These are phyloP conservation scores for Blastobotrys petasosporus DNA, from an alignment of 1,139 yeast genomes.

Conservation along the genomic window DNA sequence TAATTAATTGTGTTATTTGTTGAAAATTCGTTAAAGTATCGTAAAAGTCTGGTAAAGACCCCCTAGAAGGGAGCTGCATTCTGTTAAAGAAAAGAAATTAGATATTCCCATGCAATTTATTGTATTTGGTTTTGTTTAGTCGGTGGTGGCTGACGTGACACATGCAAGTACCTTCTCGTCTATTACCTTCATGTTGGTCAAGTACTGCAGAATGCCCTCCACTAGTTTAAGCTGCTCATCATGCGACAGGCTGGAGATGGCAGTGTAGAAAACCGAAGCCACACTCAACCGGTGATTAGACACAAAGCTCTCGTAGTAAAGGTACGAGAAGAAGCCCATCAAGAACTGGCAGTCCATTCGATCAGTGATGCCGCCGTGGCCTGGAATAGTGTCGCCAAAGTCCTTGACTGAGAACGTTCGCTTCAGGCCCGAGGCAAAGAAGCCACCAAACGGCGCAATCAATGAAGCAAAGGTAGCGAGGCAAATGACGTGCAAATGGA, in stretches of 20 bases:
- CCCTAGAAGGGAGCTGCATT: no score
- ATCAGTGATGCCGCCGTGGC: constrained; percentile 98
- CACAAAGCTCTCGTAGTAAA: constrained; percentile 88
- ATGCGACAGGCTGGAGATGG: constrained; percentile 62
- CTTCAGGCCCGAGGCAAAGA: constrained; percentile 93
- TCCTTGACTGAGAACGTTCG: constrained; percentile 95
- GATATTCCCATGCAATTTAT: background rate
- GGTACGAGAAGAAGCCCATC: constrained; percentile 92
- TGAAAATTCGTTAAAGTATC: no score
- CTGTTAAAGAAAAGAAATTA: no score
- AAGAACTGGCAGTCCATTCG: constrained; percentile 96
- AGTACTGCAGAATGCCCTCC: constrained; percentile 54
- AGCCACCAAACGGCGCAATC: constrained; percentile 98
- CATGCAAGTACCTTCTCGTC: constrained; percentile 32
- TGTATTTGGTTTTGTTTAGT: no score
- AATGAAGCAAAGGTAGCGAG: constrained; percentile 93
- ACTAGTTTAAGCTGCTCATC: constrained; percentile 63
- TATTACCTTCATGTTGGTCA: constrained; percentile 51
- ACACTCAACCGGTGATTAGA: constrained; percentile 59
- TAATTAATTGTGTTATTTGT: no score
- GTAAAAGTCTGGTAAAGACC: no score
- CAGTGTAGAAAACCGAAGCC: constrained; percentile 67
- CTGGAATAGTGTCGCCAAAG: constrained; percentile 90
- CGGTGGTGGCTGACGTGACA: constrained; percentile 14
- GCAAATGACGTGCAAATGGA: constrained; percentile 79